phyloP scores from a whole-genome alignment of 805 yeast species.

The Hanseniaspora meyeri region DNA sequence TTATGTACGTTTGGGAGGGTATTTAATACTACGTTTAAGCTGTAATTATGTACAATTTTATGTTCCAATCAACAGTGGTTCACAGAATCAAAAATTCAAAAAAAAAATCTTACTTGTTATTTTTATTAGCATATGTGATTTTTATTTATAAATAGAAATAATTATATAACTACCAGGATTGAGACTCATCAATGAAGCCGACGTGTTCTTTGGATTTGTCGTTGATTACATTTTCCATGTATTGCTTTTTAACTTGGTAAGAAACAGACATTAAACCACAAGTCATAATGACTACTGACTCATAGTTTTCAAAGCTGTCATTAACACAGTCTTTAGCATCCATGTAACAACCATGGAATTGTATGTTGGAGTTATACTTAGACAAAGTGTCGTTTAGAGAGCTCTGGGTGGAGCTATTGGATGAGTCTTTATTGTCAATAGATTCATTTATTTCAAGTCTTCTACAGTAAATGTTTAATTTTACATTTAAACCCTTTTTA shows the following conservation, averaged over 20 bases:
- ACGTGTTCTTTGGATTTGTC: constrained; percentile 30
- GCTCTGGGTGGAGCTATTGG: neutral
- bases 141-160: too few relatives aligned
- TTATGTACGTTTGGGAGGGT: too few relatives aligned
- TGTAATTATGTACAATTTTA: too few relatives aligned
- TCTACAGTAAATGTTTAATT: constrained; percentile 3
- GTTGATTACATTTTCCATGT: constrained; percentile 26
- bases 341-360: neutral
- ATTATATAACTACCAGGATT: constrained; percentile 35
- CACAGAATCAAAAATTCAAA: too few relatives aligned
- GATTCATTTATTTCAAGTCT: neutral
- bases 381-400: neutral
- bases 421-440: neutral
- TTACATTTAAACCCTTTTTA: neutral
- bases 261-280: constrained; percentile 49
- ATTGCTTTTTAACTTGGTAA: constrained; percentile 38
- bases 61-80: too few relatives aligned
- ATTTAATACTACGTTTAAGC: too few relatives aligned
- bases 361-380: neutral
- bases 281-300: constrained; percentile 34
- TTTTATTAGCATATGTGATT: too few relatives aligned
- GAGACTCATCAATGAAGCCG: constrained; percentile 46
- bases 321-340: neutral
- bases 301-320: neutral
- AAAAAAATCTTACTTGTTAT: too few relatives aligned